Base-by-base conservation (phyloP, 2,329 filamentous ascomycete genomes). In the Botryotinia globosa region DNA sequence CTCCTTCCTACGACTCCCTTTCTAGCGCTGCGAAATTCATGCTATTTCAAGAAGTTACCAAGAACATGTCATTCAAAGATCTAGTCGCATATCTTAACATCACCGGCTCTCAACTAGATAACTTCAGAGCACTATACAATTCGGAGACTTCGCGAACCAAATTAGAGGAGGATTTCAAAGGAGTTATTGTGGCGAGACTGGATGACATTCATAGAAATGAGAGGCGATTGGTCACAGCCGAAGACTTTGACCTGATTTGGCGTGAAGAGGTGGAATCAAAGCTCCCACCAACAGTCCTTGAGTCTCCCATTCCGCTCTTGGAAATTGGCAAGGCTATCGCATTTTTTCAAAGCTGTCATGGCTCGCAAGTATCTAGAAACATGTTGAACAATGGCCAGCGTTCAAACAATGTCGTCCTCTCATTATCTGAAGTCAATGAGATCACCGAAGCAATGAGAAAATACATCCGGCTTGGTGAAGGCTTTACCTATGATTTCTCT, bases 391-490 rank as follows among this genome's bases (percentile, higher is more conserved):
- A 34, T 32, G 29, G 18, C 29, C 5, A 2, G 8, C 4, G 18
- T 10, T 0, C 3, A 32, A 20, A 34, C 3, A 20, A 20, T 29
- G 4, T 8, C 56, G 3, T 3, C 0, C 32, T 34, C 4, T 34
- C 56, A 59, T 34, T 59, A 20, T 59, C 20, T 9, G 18, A 54
- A 7, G 3, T 59, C 9, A 34, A 34, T 6, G 56, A 25, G 32
- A 25, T 72, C 18, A 25, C 16, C 1, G 22, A 29, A 6, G 9
- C 10, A 4, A 67, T 72, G 37, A 20, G 32, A 18, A 10, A 12
- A 7, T 72, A 72, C 16, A 2, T 32, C 2, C 20, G 20, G 44
- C 62, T 58, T 37, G 45, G 62, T 9, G 16, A 16, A 0, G 7
- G 8, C 12, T 8, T 37, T 22, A 14, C 25, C 4, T 72, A 16